phyloP scores from a whole-genome alignment of 306 rosid genomes.

The Arachis stenosperma region DNA sequence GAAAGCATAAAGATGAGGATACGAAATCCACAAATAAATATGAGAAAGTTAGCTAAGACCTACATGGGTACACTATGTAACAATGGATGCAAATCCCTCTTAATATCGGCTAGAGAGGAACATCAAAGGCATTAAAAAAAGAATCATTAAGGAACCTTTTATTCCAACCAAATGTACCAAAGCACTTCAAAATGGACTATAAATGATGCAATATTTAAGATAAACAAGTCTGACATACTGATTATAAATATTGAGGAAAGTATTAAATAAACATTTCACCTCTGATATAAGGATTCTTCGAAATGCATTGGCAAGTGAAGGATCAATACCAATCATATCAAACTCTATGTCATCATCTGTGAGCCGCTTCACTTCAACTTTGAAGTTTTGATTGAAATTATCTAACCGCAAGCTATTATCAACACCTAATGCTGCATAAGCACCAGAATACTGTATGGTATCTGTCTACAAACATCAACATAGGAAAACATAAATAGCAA shows the following conservation, averaged over 20 bases:
- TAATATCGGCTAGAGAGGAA: too few species aligned
- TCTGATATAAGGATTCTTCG: slow-evolving; percentile 92
- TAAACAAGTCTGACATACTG: slow-evolving; percentile 4
- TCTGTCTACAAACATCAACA: slow-evolving; percentile 73
- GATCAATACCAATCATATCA: slow-evolving; percentile 96
- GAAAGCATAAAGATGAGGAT: too few species aligned
- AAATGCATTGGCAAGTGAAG: slow-evolving; percentile 90
- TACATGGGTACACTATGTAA: too few species aligned
- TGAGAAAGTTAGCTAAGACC: too few species aligned
- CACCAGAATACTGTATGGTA: slow-evolving; percentile 81
- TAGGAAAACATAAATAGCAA: slow-evolving; percentile 17
- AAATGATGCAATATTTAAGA: slow-evolving; percentile 15
- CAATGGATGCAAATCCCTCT: too few species aligned
- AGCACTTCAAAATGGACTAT: not conserved
- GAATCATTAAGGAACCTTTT: too few species aligned
- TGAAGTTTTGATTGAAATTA: slow-evolving; percentile 66
- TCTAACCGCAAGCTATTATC: slow-evolving; percentile 73
- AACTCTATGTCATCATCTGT: slow-evolving; percentile 73
- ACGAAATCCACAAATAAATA: too few species aligned
- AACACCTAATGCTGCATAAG: slow-evolving; percentile 67
- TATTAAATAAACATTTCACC: slow-evolving; percentile 47
- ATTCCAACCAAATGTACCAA: too few species aligned
- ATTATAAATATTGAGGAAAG: not conserved
- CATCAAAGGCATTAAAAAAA: too few species aligned
- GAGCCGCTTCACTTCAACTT: slow-evolving; percentile 70